Conservation (phyloP, 345 rosid genomes). For the Syzygium jambos region DNA sequence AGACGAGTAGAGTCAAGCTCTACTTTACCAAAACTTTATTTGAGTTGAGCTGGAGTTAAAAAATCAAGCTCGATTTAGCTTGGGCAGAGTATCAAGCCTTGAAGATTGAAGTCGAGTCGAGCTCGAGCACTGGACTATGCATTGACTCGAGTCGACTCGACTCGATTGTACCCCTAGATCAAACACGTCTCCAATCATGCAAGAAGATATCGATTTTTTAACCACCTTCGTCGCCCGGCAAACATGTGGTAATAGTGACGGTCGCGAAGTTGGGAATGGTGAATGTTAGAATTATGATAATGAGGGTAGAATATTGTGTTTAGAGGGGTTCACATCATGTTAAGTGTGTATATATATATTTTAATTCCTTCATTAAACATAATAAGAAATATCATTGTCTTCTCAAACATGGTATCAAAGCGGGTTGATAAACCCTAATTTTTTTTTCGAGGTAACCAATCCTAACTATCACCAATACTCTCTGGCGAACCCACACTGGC, state of each 20-base stretch:
- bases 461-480: no score
- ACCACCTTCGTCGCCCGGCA: not conserved
- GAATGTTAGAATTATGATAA: no score
- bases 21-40: not conserved
- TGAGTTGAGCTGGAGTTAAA: not conserved
- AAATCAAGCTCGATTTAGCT: not conserved
- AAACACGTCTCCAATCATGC: not conserved
- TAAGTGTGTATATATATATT: no score
- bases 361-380: no score
- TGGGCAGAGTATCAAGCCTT: not conserved
- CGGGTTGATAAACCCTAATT: no score
- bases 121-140: not conserved
- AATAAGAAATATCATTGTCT: no score
- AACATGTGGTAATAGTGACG: not conserved
- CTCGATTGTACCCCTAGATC: not conserved
- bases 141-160: not conserved
- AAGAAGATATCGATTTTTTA: not conserved
- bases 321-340: no score
- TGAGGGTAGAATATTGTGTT: no score
- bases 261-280: not conserved
- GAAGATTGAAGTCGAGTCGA: not conserved
- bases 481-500: no score
- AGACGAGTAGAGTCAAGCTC: not conserved
- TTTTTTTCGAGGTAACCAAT: no score
- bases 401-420: no score